phyloP scores from a whole-genome alignment of 2,329 filamentous ascomycete genomes.

The Helminthosporium solani region DNA sequence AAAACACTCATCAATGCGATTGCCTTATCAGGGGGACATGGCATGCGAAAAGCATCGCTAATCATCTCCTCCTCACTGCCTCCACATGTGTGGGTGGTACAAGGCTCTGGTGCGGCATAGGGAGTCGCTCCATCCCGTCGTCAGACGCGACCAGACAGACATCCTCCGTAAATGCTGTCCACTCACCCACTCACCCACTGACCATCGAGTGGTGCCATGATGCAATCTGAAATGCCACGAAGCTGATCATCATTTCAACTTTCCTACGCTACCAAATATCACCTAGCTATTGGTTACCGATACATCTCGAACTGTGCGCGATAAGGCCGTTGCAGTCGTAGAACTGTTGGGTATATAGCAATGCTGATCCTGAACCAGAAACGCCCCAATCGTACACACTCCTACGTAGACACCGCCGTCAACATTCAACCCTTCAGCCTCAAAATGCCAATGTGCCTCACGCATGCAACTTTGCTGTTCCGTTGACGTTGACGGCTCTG shows the following conservation, averaged over 20 bases:
- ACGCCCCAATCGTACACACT: conserved; percentile 22
- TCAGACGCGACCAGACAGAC: too few relatives aligned
- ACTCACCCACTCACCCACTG: not conserved
- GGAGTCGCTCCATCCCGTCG: too few relatives aligned
- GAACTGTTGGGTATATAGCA: conserved; percentile 44
- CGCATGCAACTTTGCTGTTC: conserved; percentile 31
- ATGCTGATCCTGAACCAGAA: conserved; percentile 27
- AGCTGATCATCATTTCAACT: not conserved
- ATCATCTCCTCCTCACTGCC: not conserved
- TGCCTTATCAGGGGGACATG: not conserved
- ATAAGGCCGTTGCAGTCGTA: conserved; percentile 22
- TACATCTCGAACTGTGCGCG: conserved; percentile 3
- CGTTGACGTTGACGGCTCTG: conserved; percentile 27
- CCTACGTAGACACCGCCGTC: conserved; percentile 6
- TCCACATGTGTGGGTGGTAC: too few relatives aligned
- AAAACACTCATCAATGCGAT: not conserved
- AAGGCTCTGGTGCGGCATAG: too few relatives aligned
- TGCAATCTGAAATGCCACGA: not conserved
- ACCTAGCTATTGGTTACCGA: not conserved
- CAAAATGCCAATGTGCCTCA: conserved; percentile 11
- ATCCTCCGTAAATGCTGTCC: too few relatives aligned
- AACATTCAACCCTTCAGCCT: conserved; percentile 1
- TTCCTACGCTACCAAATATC: conserved; percentile 1
- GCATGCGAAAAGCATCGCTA: not conserved
- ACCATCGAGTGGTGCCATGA: too few relatives aligned